A percentile compares a stretch with the other conserved stretches of the same genome.
phyloP scores from a whole-genome alignment of 495 filamentous ascomycete species.

The Penicillium dipodomyicola region DNA sequence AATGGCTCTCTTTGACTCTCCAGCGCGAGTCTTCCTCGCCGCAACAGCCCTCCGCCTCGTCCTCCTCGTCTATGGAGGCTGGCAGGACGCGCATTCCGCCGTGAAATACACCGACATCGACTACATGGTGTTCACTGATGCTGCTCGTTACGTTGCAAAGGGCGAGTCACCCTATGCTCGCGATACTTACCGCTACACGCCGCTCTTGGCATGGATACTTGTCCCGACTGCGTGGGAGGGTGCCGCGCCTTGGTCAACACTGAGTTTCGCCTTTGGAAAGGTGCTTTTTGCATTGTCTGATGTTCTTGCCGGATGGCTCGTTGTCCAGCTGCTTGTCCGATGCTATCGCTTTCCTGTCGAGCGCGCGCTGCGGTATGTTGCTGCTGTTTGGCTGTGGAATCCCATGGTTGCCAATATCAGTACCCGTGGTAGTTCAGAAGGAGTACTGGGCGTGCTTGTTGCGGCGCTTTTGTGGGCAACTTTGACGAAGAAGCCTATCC shows the following conservation, averaged over 20 bases:
- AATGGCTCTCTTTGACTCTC: constrained; percentile 44
- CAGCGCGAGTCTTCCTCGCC: constrained; percentile 59
- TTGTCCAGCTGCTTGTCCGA: constrained; percentile 57
- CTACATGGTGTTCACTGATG: constrained; percentile 98
- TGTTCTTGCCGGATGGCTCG: constrained; percentile 82
- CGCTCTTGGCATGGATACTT: constrained; percentile 84
- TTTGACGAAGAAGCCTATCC: constrained; percentile 49
- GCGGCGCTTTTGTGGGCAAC: constrained; percentile 80
- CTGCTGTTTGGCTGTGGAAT: constrained; percentile 88
- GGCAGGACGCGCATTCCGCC: constrained; percentile 85
- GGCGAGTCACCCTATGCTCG: constrained; percentile 74
- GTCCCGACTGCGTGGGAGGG: constrained; percentile 69
- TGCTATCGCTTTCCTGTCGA: constrained; percentile 46
- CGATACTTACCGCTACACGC: constrained; percentile 96
- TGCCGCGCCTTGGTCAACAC: constrained; percentile 21
- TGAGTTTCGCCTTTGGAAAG: constrained; percentile 77
- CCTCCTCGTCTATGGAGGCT: constrained; percentile 81
- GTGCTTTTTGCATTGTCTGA: constrained; percentile 80
- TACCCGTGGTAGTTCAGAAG: constrained; percentile 90
- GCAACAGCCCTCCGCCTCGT: constrained; percentile 65
- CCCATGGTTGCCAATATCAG: constrained; percentile 98
- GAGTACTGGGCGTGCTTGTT: constrained; percentile 79
- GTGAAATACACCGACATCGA: constrained; percentile 99
- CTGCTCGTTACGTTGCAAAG: constrained; percentile 68
- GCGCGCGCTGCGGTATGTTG: constrained; percentile 63